Base-by-base conservation (phyloP, 768 basidiomycete genomes). In the Tulasnella sp. region DNA sequence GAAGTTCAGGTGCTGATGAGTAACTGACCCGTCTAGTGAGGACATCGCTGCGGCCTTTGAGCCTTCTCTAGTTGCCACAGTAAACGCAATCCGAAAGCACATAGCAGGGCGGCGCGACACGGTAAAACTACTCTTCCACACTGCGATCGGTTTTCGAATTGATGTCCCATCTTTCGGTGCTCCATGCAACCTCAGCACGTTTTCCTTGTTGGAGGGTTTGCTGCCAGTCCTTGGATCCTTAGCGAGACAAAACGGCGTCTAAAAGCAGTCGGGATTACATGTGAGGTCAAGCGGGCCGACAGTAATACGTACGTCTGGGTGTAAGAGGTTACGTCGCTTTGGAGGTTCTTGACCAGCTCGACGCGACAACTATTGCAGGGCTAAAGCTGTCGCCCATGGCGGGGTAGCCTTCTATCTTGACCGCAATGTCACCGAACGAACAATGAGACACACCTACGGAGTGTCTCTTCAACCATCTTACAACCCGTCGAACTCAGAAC, bases 301-400 rank as follows among this genome's bases (percentile, higher is more conserved):
- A 91, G 89, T 73, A 92, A 93, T 83, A 94, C 93, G 90, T 35
- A 35, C 35, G 35, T 35, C 2, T 35, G 35, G 2, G 2, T 35
- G 89, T 73, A 92, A 93, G 83, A 94, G 92, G 90, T 93, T 83
- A 23, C 10, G 15, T 11, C 7, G 3, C 6, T 9, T n/a, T n/a
- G n/a, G n/a, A n/a, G n/a, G n/a, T n/a, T n/a, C n/a, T n/a, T n/a
- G n/a, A n/a, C n/a, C 51, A 10, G n/a, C 5, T 16, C 18, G 13
- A 26, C 4, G 1, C 7, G 1, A 16, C n/a, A 4, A 20, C 18
- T n/a, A 13, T 26, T 26, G 26, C 80, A 93, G 92, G 18, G 93
- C 93, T n/a, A 94, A 94, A 83, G 93, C 93, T 3, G 92, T 93
- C 9, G 92, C 93, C 40, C 92, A 94, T 79, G 93, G 93, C 29